Evolutionary conservation across 371 early-diverging fungal genomes (phyloP), one percentile per base, ranked within the genome.

Genomic region (Mucor saturninus): DNA sequence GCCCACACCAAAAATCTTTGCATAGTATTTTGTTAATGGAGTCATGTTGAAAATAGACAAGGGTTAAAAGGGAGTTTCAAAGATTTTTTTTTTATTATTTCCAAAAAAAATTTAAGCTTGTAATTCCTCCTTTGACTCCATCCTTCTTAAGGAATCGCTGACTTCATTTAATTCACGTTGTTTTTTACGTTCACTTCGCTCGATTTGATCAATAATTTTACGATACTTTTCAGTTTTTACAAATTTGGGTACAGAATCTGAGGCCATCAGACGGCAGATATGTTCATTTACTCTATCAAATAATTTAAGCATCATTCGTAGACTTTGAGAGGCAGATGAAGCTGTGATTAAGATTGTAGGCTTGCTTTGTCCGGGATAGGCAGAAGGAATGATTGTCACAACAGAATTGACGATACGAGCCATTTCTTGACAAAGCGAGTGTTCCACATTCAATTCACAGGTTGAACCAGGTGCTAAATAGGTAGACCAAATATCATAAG

Each of bases 171-270:
- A 26, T 49, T 62, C 70, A 28, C 50, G 62, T 59, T 64, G 66
- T 15, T 65, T 65, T 14, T 65, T 70, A 46, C 70, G 65, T 15
- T 70, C 70, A 11, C 31, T 61, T 38, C 55, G 48, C 51, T 70
- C 70, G 55, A 70, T 65, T 2, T 57, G 37, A 35, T 70, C 70
- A 37, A 55, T 65, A 13, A 65, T 70, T 56, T 68, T 69, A 4
- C 72, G 74, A 64, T 92, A 92, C 62, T 78, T 77, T 43, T 85
- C 84, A 2, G 92, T 90, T 59, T 80, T 86, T 15, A 86, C 76
- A 70, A 90, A 92, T 74, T 90, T 92, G 0, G 92, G 91, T n/a
- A 91, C 87, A 13, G 91, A 90, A 56, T 92, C 92, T 1, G 86
- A 86, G 14, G 92, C 89, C 89, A 90, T 88, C 9, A 92, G 72